Conservation (phyloP, 352 stramenopile species). For the Globisporangium heterothallicum region DNA sequence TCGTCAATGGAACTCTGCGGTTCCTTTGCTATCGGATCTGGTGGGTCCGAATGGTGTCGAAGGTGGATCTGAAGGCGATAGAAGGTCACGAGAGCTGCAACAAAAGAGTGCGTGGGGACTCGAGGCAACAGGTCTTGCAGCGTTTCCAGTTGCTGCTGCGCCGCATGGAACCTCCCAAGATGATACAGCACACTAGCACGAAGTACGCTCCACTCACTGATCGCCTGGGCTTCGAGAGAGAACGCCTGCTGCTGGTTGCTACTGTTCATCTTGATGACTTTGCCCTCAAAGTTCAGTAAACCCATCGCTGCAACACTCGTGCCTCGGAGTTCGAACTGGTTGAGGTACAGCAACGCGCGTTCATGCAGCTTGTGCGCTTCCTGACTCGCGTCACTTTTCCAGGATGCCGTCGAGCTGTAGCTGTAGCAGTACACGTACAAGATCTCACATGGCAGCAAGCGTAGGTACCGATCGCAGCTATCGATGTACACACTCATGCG, state of each 20-base stretch:
- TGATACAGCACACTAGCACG: constrained; percentile 32
- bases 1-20: neutral
- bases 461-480: constrained; percentile 22
- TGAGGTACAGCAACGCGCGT: constrained; percentile 10
- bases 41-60: constrained; percentile 7
- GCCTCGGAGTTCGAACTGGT: constrained; percentile 8
- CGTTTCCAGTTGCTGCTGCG: constrained; percentile 24
- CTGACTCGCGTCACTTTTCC: neutral
- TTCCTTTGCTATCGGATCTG: neutral
- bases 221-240: constrained; percentile 8
- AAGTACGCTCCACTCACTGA: constrained; percentile 27
- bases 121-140: constrained; percentile 9
- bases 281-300: constrained; percentile 9
- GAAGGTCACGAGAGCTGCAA: constrained; percentile 28
- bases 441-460: constrained; percentile 30
- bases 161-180: constrained; percentile 16
- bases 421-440: constrained; percentile 33
- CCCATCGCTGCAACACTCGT: constrained; percentile 6
- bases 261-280: constrained; percentile 14
- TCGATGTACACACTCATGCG: constrained; percentile 22
- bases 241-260: neutral
- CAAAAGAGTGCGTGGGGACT: constrained; percentile 19
- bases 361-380: constrained; percentile 1
- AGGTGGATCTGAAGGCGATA: constrained; percentile 31
- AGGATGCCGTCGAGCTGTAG: constrained; percentile 1